These are phyloP conservation scores for Nepenthes gracilis DNA, from an alignment of 148 eudicot genomes.

Conservation along the genomic window DNA sequence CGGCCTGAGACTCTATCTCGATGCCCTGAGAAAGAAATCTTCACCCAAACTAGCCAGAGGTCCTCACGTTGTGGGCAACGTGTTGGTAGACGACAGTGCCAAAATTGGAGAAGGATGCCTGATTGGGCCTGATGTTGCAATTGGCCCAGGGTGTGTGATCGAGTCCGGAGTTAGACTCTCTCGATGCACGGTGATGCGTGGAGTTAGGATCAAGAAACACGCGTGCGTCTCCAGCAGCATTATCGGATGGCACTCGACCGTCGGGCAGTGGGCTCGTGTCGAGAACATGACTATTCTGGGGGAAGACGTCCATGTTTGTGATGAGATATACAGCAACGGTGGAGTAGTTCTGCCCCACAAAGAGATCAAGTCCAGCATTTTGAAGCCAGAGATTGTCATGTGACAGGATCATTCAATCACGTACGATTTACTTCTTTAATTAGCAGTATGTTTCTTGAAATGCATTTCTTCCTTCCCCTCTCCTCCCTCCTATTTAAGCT, in stretches of 20 bases:
- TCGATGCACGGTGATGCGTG: constrained; percentile 87
- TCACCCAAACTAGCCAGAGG: constrained; percentile 60
- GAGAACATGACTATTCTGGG: constrained; percentile 93
- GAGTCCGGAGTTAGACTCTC: constrained; percentile 87
- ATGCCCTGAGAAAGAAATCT: constrained; percentile 55
- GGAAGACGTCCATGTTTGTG: constrained; percentile 84
- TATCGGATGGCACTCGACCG: constrained; percentile 92
- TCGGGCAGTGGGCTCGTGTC: constrained; percentile 87
- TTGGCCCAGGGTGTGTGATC: constrained; percentile 88
- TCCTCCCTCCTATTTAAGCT: too few relatives aligned
- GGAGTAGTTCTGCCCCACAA: constrained; percentile 95
- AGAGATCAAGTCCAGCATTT: constrained; percentile 82
- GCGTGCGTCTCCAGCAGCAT: constrained; percentile 82
- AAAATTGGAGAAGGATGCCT: constrained; percentile 87
- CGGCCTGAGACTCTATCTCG: constrained; percentile 79
- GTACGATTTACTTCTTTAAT: too few relatives aligned
- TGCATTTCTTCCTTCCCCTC: too few relatives aligned
- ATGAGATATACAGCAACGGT: constrained; percentile 82
- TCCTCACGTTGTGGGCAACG: constrained; percentile 64
- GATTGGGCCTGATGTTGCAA: constrained; percentile 93
- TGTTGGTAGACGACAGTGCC: constrained; percentile 73
- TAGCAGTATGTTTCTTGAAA: too few relatives aligned
- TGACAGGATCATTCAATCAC: constrained; percentile 16
- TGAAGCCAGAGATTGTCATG: constrained; percentile 94
- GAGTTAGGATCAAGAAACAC: constrained; percentile 80